A percentile compares a stretch with the other conserved stretches of the same genome.
Evolutionary conservation across 495 filamentous ascomycete species (phyloP).

Genomic region (Hamigera avellanea): DNA sequence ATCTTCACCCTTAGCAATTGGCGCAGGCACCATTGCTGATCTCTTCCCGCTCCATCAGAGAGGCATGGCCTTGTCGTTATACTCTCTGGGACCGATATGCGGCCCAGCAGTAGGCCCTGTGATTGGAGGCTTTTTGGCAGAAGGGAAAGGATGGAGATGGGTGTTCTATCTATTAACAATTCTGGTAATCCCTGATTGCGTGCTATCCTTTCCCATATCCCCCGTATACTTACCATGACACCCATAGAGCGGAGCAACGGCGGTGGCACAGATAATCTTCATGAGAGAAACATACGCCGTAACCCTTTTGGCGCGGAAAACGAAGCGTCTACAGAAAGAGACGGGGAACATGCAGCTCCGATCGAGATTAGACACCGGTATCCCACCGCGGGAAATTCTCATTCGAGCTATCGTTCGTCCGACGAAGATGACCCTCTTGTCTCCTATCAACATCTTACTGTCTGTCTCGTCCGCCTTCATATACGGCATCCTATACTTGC

Average conservation of each 20-base stretch:
- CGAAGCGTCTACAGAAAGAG: constrained; percentile 26
- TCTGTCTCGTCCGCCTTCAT: constrained; percentile 37
- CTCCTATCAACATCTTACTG: constrained; percentile 35
- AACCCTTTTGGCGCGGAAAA: constrained; percentile 13
- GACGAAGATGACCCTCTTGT: constrained; percentile 31
- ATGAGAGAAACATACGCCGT: constrained; percentile 14
- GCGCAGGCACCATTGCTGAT: constrained; percentile 47
- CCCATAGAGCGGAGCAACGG: constrained; percentile 5
- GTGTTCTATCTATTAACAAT: constrained; percentile 43
- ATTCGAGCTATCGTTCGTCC: constrained; percentile 30
- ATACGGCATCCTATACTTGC: constrained; percentile 51
- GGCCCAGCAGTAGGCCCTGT: constrained; percentile 42
- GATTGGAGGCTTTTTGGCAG: constrained; percentile 41
- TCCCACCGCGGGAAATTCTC: constrained; percentile 17
- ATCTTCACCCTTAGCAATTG: constrained; percentile 27
- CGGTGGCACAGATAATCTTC: constrained; percentile 6
- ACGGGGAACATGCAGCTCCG: constrained; percentile 23
- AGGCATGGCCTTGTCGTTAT: constrained; percentile 49
- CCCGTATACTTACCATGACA: not conserved
- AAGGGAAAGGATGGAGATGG: constrained; percentile 47
- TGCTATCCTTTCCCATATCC: too few relatives aligned
- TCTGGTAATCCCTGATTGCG: not conserved
- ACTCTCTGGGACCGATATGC: constrained; percentile 36
- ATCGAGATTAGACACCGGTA: constrained; percentile 19
- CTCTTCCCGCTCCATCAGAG: constrained; percentile 43